A percentile compares a stretch with the other conserved stretches of the same genome.
phyloP scores from a whole-genome alignment of 192 early-diverging fungal species.

The Phlyctochytrium arcticum region DNA sequence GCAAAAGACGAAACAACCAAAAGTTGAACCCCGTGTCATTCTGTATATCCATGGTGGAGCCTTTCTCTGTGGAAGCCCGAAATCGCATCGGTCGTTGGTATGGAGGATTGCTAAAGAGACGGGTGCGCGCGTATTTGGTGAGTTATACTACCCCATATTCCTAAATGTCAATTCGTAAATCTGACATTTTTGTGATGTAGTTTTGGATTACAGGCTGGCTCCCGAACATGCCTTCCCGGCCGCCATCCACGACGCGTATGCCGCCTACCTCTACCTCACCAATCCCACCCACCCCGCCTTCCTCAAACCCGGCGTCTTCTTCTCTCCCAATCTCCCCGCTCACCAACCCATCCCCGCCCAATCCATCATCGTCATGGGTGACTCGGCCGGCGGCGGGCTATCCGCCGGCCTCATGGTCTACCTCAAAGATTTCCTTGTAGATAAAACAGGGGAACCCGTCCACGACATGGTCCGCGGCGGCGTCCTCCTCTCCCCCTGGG shows the following conservation, averaged over 20 bases:
- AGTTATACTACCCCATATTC: too few species aligned
- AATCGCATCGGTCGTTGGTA: conserved; percentile 30
- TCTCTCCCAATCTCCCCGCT: neutral
- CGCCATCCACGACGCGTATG: conserved; percentile 43
- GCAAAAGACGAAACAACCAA: neutral
- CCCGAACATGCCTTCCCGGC: conserved; percentile 45
- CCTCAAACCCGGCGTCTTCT: neutral
- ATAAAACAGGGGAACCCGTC: neutral
- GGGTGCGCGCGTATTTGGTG: conserved; percentile 17
- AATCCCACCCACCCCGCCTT: conserved; percentile 39
- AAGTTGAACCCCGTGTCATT: conserved; percentile 19
- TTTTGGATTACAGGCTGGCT: conserved; percentile 40
- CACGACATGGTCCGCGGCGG: neutral
- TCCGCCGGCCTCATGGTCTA: neutral
- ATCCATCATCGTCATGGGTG: conserved; percentile 41
- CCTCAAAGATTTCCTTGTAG: neutral
- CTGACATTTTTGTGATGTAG: neutral
- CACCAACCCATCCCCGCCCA: conserved; percentile 33
- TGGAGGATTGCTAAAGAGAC: conserved; percentile 31
- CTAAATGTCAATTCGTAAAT: too few species aligned
- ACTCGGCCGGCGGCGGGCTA: conserved; percentile 30
- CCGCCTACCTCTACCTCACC: conserved; percentile 41
- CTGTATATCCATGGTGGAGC: conserved; percentile 42
- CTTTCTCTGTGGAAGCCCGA: conserved; percentile 29
- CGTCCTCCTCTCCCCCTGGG: conserved; percentile 29